Percentiles rank a stretch among this genome's conserved stretches.
phyloP scores from a whole-genome alignment of 1,284 basidiomycete species.

The Grifola frondosa region DNA sequence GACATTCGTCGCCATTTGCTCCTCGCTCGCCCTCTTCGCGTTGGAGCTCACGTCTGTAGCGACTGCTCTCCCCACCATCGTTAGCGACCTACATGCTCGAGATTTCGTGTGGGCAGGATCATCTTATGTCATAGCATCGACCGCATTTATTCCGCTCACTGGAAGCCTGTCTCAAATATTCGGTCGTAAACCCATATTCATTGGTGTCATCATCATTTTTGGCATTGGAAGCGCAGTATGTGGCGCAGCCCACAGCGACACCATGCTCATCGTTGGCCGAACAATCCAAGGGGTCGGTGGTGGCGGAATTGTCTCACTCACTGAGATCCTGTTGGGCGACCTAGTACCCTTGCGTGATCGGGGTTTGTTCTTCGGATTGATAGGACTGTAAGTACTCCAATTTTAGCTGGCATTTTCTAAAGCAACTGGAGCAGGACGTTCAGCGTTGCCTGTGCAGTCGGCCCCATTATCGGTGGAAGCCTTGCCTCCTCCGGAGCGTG shows the following conservation, averaged over 20 bases:
- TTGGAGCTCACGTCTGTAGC: constrained; percentile 13
- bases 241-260: constrained; percentile 41
- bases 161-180: constrained; percentile 25
- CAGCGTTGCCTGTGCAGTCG: constrained; percentile 7
- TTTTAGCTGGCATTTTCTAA: constrained; percentile 1
- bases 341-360: constrained; percentile 18
- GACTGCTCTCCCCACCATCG: constrained; percentile 16
- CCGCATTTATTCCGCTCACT: constrained; percentile 25
- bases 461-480: constrained; percentile 18
- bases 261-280: constrained; percentile 41
- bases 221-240: constrained; percentile 27
- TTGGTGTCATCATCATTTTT: constrained; percentile 3
- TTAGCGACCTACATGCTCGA: constrained; percentile 10
- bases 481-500: constrained; percentile 17
- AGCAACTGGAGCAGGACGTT: not conserved
- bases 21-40: constrained; percentile 7
- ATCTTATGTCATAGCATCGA: constrained; percentile 27
- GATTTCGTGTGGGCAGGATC: constrained; percentile 14
- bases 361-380: constrained; percentile 16
- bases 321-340: constrained; percentile 16
- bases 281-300: constrained; percentile 48
- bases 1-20: constrained; percentile 8
- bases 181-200: constrained; percentile 4
- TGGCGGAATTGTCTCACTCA: constrained; percentile 41
- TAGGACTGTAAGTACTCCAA: constrained; percentile 18